A percentile compares a stretch with the other conserved stretches of the same genome.
Evolutionary conservation across 371 early-diverging fungal genomes (phyloP).

Genomic region (Chytridiales sp.): DNA sequence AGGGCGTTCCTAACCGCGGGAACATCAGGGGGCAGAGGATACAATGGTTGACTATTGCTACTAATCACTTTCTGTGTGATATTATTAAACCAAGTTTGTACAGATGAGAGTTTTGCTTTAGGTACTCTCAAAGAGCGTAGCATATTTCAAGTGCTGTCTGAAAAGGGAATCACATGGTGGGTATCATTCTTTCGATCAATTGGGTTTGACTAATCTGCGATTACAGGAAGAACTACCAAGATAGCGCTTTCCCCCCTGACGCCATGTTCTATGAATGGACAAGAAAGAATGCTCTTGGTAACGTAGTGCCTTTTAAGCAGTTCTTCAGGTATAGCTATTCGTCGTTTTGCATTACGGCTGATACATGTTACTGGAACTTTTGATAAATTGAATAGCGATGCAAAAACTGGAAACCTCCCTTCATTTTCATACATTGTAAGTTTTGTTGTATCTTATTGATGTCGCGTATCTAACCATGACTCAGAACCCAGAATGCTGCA

Average conservation of each 20-base stretch:
- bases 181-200: no score
- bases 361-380: no score
- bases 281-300: background rate
- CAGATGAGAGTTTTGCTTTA: background rate
- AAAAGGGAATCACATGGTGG: conserved; percentile 4
- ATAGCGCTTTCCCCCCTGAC: background rate
- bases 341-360: no score
- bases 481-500: background rate
- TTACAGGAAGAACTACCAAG: background rate
- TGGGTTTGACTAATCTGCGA: no score
- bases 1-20: conserved; percentile 21
- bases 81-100: background rate
- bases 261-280: background rate
- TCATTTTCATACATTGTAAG: conserved; percentile 15
- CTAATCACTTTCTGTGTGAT: no score
- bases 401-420: conserved; percentile 14
- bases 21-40: conserved; percentile 16
- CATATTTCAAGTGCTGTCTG: conserved; percentile 2
- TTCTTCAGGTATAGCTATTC: background rate
- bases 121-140: background rate
- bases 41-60: background rate
- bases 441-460: no score
- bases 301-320: background rate
- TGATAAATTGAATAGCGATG: conserved; percentile 11
- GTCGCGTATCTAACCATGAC: background rate